Evolutionary conservation across 495 filamentous ascomycete species (phyloP).

Genomic region (Lichina pygmaea): DNA sequence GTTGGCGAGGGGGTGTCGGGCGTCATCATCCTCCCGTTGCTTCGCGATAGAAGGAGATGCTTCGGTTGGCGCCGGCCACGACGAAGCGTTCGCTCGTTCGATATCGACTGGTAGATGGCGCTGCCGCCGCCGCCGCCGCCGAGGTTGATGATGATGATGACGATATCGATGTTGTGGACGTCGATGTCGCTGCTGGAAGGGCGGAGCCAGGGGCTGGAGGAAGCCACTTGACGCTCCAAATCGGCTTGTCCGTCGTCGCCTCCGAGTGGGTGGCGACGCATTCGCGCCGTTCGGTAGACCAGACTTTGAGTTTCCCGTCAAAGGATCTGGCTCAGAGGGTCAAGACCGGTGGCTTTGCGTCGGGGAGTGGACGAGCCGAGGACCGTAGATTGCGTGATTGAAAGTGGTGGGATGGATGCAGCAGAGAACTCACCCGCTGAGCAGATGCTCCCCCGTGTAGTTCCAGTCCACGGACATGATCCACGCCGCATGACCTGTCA

Average conservation of each 20-base stretch:
- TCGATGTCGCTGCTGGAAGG: too few relatives aligned
- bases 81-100: slow-evolving; percentile 62
- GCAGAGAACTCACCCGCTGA: slow-evolving; percentile 37
- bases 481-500: slow-evolving; percentile 61
- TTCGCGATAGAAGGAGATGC: slow-evolving; percentile 74
- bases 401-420: neutral
- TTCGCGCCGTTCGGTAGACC: slow-evolving; percentile 53
- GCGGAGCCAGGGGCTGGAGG: slow-evolving; percentile 22
- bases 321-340: slow-evolving; percentile 22
- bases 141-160: too few relatives aligned
- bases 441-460: slow-evolving; percentile 72
- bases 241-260: slow-evolving; percentile 35
- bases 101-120: too few relatives aligned
- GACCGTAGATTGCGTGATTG: neutral
- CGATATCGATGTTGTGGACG: too few relatives aligned
- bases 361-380: too few relatives aligned
- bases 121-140: neutral
- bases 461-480: slow-evolving; percentile 79
- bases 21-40: slow-evolving; percentile 39
- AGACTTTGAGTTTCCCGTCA: slow-evolving; percentile 86
- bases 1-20: neutral
- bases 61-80: slow-evolving; percentile 53
- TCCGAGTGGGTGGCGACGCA: slow-evolving; percentile 91
- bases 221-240: slow-evolving; percentile 79
- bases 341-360: too few relatives aligned